phyloP scores from a whole-genome alignment of 2,329 filamentous ascomycete species.

The Fusarium fujikuroi region DNA sequence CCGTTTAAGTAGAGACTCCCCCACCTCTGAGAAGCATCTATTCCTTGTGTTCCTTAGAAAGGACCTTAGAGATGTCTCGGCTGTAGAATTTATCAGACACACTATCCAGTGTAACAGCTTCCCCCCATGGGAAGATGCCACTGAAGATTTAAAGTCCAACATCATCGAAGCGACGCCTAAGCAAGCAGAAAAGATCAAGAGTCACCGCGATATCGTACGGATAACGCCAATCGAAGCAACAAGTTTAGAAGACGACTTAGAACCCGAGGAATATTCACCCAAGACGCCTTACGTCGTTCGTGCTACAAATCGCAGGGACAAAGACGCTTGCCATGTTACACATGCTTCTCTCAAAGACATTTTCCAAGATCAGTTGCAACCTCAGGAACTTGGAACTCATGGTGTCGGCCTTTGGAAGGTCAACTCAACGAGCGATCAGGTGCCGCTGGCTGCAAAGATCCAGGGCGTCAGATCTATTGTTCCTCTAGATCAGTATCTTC shows the following conservation, averaged over 20 bases:
- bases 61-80: neutral
- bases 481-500: neutral
- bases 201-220: neutral
- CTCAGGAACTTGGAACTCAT: rapidly evolving
- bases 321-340: neutral
- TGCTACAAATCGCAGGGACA: neutral
- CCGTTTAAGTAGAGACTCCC: rapidly evolving
- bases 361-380: neutral
- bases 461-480: neutral
- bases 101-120: neutral
- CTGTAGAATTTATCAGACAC: neutral
- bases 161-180: neutral
- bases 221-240: neutral
- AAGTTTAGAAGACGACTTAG: neutral
- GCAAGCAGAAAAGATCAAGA: neutral
- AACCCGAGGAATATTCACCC: neutral
- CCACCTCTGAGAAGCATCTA: neutral
- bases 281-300: neutral
- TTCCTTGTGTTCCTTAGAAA: neutral
- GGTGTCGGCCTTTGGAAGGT: neutral
- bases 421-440: neutral
- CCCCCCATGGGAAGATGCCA: neutral
- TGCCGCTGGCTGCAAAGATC: neutral
- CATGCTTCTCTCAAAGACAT: neutral
- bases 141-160: neutral